Evolutionary conservation across 805 yeast genomes (phyloP).

Genomic region (Yarrowia keelungensis): DNA sequence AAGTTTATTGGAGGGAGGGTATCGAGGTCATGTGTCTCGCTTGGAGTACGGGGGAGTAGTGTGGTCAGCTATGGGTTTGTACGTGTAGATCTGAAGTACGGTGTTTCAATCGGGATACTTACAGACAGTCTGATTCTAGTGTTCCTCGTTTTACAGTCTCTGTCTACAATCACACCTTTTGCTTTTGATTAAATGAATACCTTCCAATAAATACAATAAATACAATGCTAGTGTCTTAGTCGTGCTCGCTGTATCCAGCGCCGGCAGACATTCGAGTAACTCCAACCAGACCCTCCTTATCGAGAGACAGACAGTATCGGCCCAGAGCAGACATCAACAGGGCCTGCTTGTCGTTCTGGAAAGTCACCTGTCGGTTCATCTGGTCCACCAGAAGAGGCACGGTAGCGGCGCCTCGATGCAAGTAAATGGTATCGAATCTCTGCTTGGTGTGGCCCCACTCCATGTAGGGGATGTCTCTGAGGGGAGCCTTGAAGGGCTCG

Average conservation of each 20-base stretch:
- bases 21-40: too few relatives aligned
- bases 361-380: constrained; percentile 32
- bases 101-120: too few relatives aligned
- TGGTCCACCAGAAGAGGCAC: constrained; percentile 28
- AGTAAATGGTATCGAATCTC: constrained; percentile 27
- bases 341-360: constrained; percentile 30
- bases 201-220: constrained; percentile 25
- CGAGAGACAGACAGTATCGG: constrained; percentile 23
- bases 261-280: constrained; percentile 33
- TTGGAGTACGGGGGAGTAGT: too few relatives aligned
- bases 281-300: constrained; percentile 27
- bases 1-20: neutral
- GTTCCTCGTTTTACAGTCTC: too few relatives aligned
- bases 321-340: constrained; percentile 30
- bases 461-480: constrained; percentile 33
- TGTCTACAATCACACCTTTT: neutral
- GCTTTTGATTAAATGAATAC: neutral
- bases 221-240: constrained; percentile 10
- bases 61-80: too few relatives aligned
- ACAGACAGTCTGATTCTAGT: too few relatives aligned
- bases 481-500: constrained; percentile 34
- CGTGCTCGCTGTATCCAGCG: constrained; percentile 29
- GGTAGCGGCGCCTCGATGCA: constrained; percentile 32
- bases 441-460: constrained; percentile 36
- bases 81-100: too few relatives aligned